Evolutionary conservation across 179 eudicot genomes (phyloP), one percentile per base, ranked within the genome.

Genomic region (Silene coronaria): DNA sequence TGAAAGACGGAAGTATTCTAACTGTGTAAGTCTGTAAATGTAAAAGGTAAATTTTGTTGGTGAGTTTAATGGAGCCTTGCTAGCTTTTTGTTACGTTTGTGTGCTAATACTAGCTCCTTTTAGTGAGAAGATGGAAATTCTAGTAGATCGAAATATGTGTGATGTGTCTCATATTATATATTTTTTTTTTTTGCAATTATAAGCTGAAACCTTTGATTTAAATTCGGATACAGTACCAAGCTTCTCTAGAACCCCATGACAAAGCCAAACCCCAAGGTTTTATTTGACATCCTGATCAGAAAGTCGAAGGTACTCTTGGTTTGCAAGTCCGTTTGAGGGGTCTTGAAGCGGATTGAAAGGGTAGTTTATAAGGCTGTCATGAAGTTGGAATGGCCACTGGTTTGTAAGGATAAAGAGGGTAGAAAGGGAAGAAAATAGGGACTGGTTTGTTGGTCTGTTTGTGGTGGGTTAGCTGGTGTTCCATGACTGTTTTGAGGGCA

Each of bases 201-300:
- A 34, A 26, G 34, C 8, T 10, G 55, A 28, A 46, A 59, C 63
- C 12, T 58, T 66, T 72, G 51, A 19, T 72, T 77, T 68, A 38
- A 58, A 6, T 4, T 73, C 53, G n/a, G 30, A 30, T 6, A 48
- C 30, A 19, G 67, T 14, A 63, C 11, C 46, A 72, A 14, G 53
- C 55, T 1, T 24, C 58, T 73, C 21, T 63, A 71, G 78, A 59
- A 53, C 65, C 79, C 70, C 48, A 85, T 89, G 92, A 80, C 82
- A 58, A 89, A 89, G 84, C 88, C 86, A 7, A 89, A 89, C 75
- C 92, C 92, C 75, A 89, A 86, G 80, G 92, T 89, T 22, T 89
- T 89, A 83, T 87, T 89, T 28, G 92, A 89, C 83, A 86, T 89
- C 51, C 72, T 83, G 71, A 82, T 87, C 6, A 90, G 92, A 26